Conservation (phyloP, 2,329 filamentous ascomycete species). For the Didymella lethalis region DNA sequence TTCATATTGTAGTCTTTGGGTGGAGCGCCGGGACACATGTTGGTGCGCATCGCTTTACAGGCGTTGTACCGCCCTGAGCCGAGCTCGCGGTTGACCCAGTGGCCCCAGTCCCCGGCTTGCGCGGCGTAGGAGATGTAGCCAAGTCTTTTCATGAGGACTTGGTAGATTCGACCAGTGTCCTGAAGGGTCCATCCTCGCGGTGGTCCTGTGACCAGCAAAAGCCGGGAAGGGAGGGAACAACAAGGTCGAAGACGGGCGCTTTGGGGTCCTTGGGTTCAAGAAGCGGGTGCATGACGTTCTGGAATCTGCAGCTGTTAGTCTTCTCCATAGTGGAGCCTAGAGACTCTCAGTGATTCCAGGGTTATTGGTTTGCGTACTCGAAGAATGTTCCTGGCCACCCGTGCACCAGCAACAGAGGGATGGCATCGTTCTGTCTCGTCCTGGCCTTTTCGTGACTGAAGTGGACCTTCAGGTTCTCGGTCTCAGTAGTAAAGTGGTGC, state of each 20-base stretch:
- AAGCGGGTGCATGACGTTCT: constrained; percentile 50
- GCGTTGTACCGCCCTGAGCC: constrained; percentile 45
- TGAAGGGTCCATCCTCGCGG: constrained; percentile 43
- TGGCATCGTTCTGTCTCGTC: constrained; percentile 44
- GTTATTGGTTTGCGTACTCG: constrained; percentile 40
- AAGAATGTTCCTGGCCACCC: constrained; percentile 58
- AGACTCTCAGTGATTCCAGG: neutral
- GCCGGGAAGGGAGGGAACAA: constrained; percentile 64
- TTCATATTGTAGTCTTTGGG: constrained; percentile 43
- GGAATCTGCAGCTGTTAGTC: constrained; percentile 25
- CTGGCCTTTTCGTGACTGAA: constrained; percentile 50
- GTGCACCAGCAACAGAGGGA: constrained; percentile 55
- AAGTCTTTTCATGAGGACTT: constrained; percentile 43
- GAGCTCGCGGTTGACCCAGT: constrained; percentile 53
- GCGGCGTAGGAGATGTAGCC: constrained; percentile 52
- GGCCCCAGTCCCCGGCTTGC: constrained; percentile 54
- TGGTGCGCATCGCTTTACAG: constrained; percentile 54
- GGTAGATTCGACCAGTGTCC: constrained; percentile 56
- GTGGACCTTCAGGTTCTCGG: constrained; percentile 49
- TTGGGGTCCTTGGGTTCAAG: constrained; percentile 38
- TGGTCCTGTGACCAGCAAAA: constrained; percentile 34
- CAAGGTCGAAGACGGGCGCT: constrained; percentile 60
- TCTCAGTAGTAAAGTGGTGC: constrained; percentile 47
- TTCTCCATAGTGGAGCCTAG: neutral
- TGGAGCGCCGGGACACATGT: constrained; percentile 52